Conservation (phyloP, 495 filamentous ascomycete species). For the Hypoxylon fuscum region DNA sequence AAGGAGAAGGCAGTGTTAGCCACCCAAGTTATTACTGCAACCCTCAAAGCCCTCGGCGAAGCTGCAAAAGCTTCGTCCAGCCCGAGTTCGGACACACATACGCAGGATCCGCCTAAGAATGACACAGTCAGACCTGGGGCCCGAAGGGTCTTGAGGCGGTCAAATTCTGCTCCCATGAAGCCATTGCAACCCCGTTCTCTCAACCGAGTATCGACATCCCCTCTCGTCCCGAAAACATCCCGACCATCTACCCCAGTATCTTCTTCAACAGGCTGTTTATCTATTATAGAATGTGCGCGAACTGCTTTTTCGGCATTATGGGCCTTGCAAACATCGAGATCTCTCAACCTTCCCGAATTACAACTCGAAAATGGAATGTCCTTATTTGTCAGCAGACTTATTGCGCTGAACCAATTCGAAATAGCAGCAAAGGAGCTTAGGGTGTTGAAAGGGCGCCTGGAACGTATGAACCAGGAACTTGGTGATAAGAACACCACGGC, state of each 20-base stretch:
- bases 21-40: conserved; percentile 81
- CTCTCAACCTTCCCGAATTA: conserved; percentile 63
- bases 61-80: conserved; percentile 64
- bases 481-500: conserved; percentile 36
- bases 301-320: conserved; percentile 76
- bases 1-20: conserved; percentile 76
- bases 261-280: conserved; percentile 47
- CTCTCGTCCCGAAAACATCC: conserved; percentile 35
- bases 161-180: conserved; percentile 57
- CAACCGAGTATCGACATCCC: conserved; percentile 62
- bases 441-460: conserved; percentile 70
- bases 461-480: conserved; percentile 46
- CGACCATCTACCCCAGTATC: conserved; percentile 5
- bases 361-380: conserved; percentile 88
- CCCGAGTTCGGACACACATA: conserved; percentile 29
- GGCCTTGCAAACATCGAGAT: conserved; percentile 60
- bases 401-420: conserved; percentile 76
- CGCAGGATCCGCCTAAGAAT: conserved; percentile 41
- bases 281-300: conserved; percentile 77
- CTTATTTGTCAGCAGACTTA: conserved; percentile 74
- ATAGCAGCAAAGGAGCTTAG: conserved; percentile 81
- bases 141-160: conserved; percentile 53
- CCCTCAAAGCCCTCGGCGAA: conserved; percentile 76
- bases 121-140: conserved; percentile 47
- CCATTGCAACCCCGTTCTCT: conserved; percentile 63